Base-by-base conservation (phyloP, 169 alveolate genomes). In the Eimeria necatrix region DNA sequence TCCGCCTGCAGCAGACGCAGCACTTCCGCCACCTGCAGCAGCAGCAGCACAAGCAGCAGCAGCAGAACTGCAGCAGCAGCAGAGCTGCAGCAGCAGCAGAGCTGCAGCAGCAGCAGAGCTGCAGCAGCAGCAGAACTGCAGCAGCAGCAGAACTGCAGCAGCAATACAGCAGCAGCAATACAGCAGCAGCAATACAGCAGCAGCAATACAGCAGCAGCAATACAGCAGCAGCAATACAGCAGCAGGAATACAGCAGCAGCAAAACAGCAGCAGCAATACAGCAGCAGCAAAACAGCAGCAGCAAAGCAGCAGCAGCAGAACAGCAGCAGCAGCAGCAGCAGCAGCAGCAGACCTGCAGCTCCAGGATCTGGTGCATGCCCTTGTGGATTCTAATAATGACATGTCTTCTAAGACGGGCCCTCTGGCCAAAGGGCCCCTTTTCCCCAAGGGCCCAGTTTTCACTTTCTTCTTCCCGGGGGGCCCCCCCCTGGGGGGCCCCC, bases 21-120 rank as follows among this genome's bases (percentile, higher is more conserved):
- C 32, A 89, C 94, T 32, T 89, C 94, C 20, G 94, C 94, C 46
- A 70, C 91, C 84, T 94, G 96, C 87, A 61, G 61, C 91, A 84
- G 90, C 20, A 53, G 94, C 8, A 94, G 51, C 6, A 61, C 6
- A 20, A 61, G 73, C 6, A 12, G n/a, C 73, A 61, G 73, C 73
- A 61, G 73, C 73, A 61, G 6, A n/a, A n/a, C n/a, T n/a, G n/a
- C 6, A 61, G n/a, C 73, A 61, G 73, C 6, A 24, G n/a, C 73
- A 61, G 18, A 6, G 18, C 4, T 24, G n/a, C n/a, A n/a, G 32
- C 5, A 61, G 22, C 73, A 61, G 73, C 6, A 61, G 24, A 4
- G n/a, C 6, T n/a, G n/a, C 73, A 61, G n/a, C n/a, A n/a, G 49
- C 49, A 71, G 81, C 81, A 71, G 49, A 32, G 81, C 81, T 9